Evolutionary conservation across 257 asterid genomes (phyloP), one percentile per base, ranked within the genome.

Genomic region (Misopates orontium): DNA sequence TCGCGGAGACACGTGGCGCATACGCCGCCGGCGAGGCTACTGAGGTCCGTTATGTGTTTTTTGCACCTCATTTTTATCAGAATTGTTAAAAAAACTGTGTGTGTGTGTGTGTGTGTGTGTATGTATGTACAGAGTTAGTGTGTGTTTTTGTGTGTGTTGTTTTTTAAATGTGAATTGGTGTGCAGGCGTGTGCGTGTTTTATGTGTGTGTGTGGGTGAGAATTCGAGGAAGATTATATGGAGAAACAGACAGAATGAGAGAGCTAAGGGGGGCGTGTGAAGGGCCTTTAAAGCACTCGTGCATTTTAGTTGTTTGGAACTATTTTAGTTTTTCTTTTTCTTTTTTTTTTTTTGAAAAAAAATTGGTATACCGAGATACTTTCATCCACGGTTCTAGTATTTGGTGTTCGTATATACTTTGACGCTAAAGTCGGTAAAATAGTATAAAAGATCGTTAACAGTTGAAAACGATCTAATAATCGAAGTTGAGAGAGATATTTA

Each of bases 1-100:
- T 87, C 89, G 11, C 97, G 93, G 76, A 92, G 91, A 48, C 98
- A 92, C 64, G 98, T 62, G 73, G 96, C 94, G 80, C 98, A 91
- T 42, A 91, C 95, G 65, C 98, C 98, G 64, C 62, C 73, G 75
- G 77, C 21, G n/a, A n/a, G n/a, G 88, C 96, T 79, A 28, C 90
- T 88, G 49, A 58, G 44, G 39, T 91, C 98, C 44, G 66, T 60
- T 16, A 71, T 66, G 73, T 91, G 98, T 51, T 83, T 88, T 67
- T 75, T 80, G 73, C 98, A 91, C 94, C 79, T 86, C 96, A 85
- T 91, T 71, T 56, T 51, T 44, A 3, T 4, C 36, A 20, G n/a
- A 22, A 24, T 0, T 0, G 22, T 12, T 17, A 21, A 39, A 51
- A 48, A 0, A 4, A 41, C 19, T 51, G 53, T 14, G 10, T 16